Base-by-base conservation (phyloP, 2,329 filamentous ascomycete species). In the Fusarium sp. region DNA sequence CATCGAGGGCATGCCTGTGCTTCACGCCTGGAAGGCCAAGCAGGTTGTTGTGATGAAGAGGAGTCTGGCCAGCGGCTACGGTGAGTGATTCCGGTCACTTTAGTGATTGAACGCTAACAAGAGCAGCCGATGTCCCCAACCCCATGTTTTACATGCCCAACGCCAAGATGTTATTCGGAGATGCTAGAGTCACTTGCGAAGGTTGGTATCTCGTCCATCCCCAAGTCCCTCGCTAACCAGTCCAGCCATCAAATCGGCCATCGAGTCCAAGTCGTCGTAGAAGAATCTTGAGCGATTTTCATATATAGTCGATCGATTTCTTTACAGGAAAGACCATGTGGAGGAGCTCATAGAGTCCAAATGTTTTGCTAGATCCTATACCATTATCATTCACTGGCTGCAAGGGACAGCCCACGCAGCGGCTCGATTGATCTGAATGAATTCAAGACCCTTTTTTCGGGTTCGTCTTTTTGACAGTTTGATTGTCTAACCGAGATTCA, bases 1-100 rank as follows among this genome's bases (percentile, higher is more conserved):
- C 0, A 97, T 98, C 75, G 95, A 95, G 1, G 95, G 95, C 2
- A 98, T 98, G 95, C 95, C 95, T 0, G 95, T 98, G 25, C 85
- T 97, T 76, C 94, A 97, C 74, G 95, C 94, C 7, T 97, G 95
- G 94, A 97, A 97, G 91, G 95, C 93, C 79, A 97, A 97, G 86
- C 92, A 96, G 80, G 94, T 97, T 2, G 90, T 98, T 63, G 93
- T 98, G 13, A 97, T 98, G 95, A 98, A 98, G 89, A 88, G 95
- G 68, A 92, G 95, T 60, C 92, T 97, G 92, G 92, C 93, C 6
- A 95, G 93, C 80, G 95, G 95, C 71, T 97, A 97, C 82, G 94
- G 92, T 93, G 78, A 84, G 90, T 76, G 6, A 6, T 7, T 11
- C 10, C 9, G 4, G 27, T 16, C 1, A 2, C 6, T 29, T 27